Conservation (phyloP, 257 asterid genomes). For the Nicotiana paniculata region DNA sequence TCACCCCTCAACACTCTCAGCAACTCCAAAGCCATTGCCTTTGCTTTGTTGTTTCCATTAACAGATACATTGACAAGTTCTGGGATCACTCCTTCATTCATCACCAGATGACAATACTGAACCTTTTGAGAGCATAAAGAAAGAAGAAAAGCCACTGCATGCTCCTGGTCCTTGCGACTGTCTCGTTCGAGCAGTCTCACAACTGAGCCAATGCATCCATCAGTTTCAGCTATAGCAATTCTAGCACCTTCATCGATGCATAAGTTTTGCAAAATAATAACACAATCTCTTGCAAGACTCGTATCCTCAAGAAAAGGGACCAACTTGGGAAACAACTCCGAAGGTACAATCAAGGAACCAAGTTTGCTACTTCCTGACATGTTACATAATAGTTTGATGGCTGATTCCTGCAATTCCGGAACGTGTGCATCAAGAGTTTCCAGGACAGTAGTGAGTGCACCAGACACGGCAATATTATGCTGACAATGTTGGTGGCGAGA, state of each 20-base stretch:
- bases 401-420: conserved; percentile 45
- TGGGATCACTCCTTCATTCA: conserved; percentile 70
- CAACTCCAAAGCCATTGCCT: conserved; percentile 62
- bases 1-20: conserved; percentile 53
- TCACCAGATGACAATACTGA: conserved; percentile 42
- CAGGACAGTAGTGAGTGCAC: conserved; percentile 39
- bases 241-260: conserved; percentile 34
- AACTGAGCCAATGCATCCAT: conserved; percentile 59
- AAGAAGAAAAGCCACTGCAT: conserved; percentile 61
- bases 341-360: conserved; percentile 24
- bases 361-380: conserved; percentile 35
- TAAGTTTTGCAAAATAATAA: conserved; percentile 47
- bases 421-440: conserved; percentile 45
- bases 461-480: conserved; percentile 37
- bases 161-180: conserved; percentile 54
- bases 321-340: conserved; percentile 45
- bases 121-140: conserved; percentile 52
- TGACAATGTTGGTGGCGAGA: conserved; percentile 32
- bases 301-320: conserved; percentile 39
- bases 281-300: conserved; percentile 30
- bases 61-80: conserved; percentile 41
- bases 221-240: conserved; percentile 42
- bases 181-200: conserved; percentile 51
- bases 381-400: conserved; percentile 45
- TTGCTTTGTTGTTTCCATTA: conserved; percentile 54